Base-by-base conservation (phyloP, 805 yeast genomes). In the Suhomyces kilbournensis region DNA sequence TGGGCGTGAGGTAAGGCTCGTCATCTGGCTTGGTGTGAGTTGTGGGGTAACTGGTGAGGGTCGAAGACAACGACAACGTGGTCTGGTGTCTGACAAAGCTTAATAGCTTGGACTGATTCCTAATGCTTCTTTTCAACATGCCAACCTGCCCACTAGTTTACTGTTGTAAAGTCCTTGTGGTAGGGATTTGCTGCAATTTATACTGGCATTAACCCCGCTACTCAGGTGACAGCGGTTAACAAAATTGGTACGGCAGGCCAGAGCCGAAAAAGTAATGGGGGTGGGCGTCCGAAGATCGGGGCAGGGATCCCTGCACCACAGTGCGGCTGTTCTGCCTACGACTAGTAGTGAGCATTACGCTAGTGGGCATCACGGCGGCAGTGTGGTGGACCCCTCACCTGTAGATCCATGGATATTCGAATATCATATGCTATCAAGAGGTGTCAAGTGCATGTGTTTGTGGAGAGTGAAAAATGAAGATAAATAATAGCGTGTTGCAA, bases 1-100 rank as follows among this genome's bases (percentile, higher is more conserved):
- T 65, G 14, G 84, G 84, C 3, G 84, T 81, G 49, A 75, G 47
- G 57, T 80, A 80, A 2, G 81, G 80, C 60, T 72, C 74, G 32
- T 70, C 68, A 19, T 65, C 65, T 26, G 62, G 57, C 9, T 56
- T 51, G 7, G 68, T 55, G 61, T 79, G 83, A 14, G 64, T 62
- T 49, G 67, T 72, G 61, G 83, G 82, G 71, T 60, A 79, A 7
- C 55, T 47, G 17, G 62, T 60, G 17, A 67, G 52, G 23, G 76
- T 69, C 15, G 79, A 69, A 28, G 68, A 67, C 34, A 74, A 65
- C 46, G 57, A 30, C 7, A 56, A 35, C 6, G 56, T 49, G 25
- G 56, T 40, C 48, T 47, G 54, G 47, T 35, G 34, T 40, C 42
- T 38, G 14, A 38, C 23, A 38, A 38, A 19, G 17, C 23, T 38